Conservation (phyloP, 257 asterid genomes). For the Salvia splendens region DNA sequence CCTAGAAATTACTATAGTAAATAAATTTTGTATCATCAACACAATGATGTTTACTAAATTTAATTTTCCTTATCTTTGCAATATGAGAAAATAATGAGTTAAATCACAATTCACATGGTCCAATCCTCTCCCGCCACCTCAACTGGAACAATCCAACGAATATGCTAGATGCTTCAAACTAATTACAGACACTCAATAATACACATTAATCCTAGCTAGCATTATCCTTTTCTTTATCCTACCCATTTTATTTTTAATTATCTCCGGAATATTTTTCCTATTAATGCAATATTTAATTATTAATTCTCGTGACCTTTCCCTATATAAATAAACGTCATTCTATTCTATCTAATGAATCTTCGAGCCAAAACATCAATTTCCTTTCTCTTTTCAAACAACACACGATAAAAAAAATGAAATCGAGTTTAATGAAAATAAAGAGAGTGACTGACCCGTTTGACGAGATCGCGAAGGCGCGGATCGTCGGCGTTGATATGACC, state of each 20-base stretch:
- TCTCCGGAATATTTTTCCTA: slow-evolving; percentile 42
- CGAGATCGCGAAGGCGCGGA: slow-evolving; percentile 50
- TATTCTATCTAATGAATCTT: not conserved
- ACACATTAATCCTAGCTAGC: slow-evolving; percentile 27
- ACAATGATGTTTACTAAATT: too few relatives aligned
- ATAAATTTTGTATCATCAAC: too few relatives aligned
- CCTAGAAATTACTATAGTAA: too few relatives aligned
- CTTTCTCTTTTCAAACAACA: not conserved
- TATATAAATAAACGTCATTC: slow-evolving; percentile 11
- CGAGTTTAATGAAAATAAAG: slow-evolving; percentile 40
- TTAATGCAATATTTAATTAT: slow-evolving; percentile 6
- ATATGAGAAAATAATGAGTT: too few relatives aligned
- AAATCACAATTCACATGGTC: not conserved
- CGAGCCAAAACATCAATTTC: not conserved
- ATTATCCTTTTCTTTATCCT: slow-evolving; percentile 34
- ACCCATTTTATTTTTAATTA: not conserved
- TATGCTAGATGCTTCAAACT: slow-evolving; percentile 27
- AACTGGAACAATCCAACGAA: slow-evolving; percentile 43
- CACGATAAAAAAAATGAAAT: slow-evolving; percentile 24
- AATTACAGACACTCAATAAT: too few relatives aligned
- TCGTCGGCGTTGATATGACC: slow-evolving; percentile 39
- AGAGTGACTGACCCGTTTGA: slow-evolving; percentile 60
- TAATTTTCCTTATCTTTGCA: too few relatives aligned
- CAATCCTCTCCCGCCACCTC: slow-evolving; percentile 32
- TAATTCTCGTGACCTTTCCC: not conserved